Conservation (phyloP, 2,329 filamentous ascomycete species). For the Pyrenophora seminiperda region DNA sequence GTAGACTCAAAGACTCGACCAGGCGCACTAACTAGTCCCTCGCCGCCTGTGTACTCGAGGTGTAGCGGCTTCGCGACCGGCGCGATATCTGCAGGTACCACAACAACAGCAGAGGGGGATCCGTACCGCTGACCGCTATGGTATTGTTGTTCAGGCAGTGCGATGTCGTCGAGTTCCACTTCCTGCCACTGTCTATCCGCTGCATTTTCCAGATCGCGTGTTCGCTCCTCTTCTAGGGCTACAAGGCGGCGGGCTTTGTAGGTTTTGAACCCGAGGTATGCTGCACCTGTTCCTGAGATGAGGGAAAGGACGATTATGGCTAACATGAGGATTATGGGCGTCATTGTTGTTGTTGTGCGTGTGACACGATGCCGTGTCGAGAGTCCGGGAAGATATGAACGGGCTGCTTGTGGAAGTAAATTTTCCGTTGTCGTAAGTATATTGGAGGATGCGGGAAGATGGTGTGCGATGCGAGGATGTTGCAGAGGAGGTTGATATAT, state of each 20-base stretch:
- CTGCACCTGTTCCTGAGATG: background rate
- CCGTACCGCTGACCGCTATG: constrained; percentile 5
- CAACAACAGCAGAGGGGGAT: background rate
- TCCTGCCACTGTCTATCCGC: background rate
- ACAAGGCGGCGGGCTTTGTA: background rate
- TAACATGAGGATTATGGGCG: background rate
- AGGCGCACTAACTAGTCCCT: constrained; percentile 4
- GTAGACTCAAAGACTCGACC: background rate
- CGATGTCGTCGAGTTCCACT: background rate
- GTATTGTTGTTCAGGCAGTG: background rate
- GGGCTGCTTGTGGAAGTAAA: too few species aligned
- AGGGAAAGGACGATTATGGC: constrained; percentile 4
- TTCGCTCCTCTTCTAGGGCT: constrained; percentile 3
- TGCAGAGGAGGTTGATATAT: too few species aligned
- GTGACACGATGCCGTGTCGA: constrained; percentile 8
- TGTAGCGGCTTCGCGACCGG: background rate
- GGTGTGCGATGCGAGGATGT: too few species aligned
- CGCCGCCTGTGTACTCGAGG: background rate
- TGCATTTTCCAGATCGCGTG: background rate
- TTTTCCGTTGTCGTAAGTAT: too few species aligned
- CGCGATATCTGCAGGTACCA: background rate
- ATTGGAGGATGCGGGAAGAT: too few species aligned
- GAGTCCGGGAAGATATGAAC: too few species aligned
- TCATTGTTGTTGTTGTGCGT: constrained; percentile 2
- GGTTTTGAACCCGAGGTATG: background rate